Evolutionary conservation across 345 rosid species (phyloP).

Genomic region (Pistacia atlantica): DNA sequence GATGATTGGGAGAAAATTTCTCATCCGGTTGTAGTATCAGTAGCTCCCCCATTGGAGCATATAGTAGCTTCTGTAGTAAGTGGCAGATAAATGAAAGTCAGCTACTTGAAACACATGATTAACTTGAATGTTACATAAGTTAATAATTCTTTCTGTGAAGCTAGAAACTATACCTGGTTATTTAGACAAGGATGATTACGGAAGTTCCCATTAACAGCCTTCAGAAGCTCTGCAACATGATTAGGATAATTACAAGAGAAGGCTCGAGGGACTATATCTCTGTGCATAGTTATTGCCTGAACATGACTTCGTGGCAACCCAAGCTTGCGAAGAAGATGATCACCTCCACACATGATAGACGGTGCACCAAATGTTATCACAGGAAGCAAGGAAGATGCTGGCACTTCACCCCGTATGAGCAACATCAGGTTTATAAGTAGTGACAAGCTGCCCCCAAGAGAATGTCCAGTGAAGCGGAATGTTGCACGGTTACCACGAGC

Average conservation of each 20-base stretch:
- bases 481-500: conserved; percentile 63
- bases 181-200: conserved; percentile 85
- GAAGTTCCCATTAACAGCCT: conserved; percentile 86
- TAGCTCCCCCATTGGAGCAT: conserved; percentile 94
- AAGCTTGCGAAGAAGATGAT: conserved; percentile 72
- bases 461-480: conserved; percentile 93
- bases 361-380: conserved; percentile 95
- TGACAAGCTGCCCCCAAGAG: conserved; percentile 97
- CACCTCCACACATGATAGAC: conserved; percentile 93
- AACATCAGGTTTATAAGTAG: conserved; percentile 84
- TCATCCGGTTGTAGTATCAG: conserved; percentile 92
- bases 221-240: conserved; percentile 75
- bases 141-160: background rate
- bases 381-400: conserved; percentile 77
- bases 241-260: conserved; percentile 93
- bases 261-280: conserved; percentile 97
- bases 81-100: background rate
- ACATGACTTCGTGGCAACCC: conserved; percentile 77
- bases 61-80: conserved; percentile 66
- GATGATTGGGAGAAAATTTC: conserved; percentile 80
- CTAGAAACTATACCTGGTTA: conserved; percentile 54
- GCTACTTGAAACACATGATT: background rate
- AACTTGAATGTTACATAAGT: background rate
- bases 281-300: conserved; percentile 78
- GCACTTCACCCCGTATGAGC: conserved; percentile 77